Conservation (phyloP, 139 green algal genomes). For the Chlamydomonas eustigma region DNA sequence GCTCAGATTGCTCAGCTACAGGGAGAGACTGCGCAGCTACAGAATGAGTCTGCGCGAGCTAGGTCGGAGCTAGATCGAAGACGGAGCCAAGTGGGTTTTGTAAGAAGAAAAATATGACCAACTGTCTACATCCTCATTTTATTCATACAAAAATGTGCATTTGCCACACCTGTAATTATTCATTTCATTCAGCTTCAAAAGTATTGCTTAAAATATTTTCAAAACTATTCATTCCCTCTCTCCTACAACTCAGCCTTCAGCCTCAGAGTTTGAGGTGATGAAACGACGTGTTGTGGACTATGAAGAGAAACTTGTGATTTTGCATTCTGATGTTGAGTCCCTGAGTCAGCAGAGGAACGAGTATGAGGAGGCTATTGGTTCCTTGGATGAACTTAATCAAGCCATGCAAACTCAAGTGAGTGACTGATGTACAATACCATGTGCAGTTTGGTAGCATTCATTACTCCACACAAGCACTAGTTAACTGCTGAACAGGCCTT, state of each 20-base stretch:
- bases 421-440: no score
- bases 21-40: not conserved
- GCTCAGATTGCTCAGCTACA: not conserved
- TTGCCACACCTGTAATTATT: no score
- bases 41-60: not conserved
- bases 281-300: not conserved
- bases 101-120: no score
- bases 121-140: no score
- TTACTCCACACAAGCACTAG: no score
- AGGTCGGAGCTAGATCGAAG: not conserved
- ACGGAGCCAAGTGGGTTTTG: not conserved
- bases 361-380: not conserved
- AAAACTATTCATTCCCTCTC: no score
- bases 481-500: no score
- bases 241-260: not conserved
- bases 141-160: no score
- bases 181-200: no score
- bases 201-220: no score
- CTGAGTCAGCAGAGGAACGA: not conserved
- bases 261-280: not conserved
- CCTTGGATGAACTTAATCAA: not conserved
- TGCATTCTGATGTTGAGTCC: not conserved
- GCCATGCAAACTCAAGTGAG: not conserved
- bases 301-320: not conserved
- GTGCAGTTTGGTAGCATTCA: no score